These are phyloP conservation scores for Physcomitrellopsis africana DNA, from an alignment of 225 moss, liverwort and hornwort genomes.

Conservation along the genomic window DNA sequence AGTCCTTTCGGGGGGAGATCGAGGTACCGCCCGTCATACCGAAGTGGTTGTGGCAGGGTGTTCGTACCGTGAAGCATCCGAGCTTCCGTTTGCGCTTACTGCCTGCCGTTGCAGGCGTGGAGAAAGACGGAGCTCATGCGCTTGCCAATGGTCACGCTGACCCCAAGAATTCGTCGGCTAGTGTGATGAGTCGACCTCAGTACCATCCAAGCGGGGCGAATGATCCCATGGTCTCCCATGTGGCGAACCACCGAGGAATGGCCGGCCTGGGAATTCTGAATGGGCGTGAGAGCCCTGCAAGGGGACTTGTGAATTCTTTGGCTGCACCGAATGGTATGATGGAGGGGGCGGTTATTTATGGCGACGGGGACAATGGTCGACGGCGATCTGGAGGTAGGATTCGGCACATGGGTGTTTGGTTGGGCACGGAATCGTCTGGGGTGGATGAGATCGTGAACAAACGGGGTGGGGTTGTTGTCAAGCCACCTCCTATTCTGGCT, in stretches of 20 bases:
- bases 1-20: slow-evolving; percentile 88
- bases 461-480: slow-evolving; percentile 55
- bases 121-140: slow-evolving; percentile 37
- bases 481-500: slow-evolving; percentile 56
- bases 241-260: slow-evolving; percentile 38
- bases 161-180: slow-evolving; percentile 27
- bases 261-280: slow-evolving; percentile 41
- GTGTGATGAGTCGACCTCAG: slow-evolving; percentile 37
- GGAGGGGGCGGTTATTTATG: slow-evolving; percentile 75
- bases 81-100: slow-evolving; percentile 81
- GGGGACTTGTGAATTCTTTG: slow-evolving; percentile 26
- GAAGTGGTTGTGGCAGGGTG: slow-evolving; percentile 94
- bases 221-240: slow-evolving; percentile 36
- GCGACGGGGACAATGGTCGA: slow-evolving; percentile 50
- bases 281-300: slow-evolving; percentile 30
- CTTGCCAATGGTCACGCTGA: slow-evolving; percentile 12
- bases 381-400: slow-evolving; percentile 47
- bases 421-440: slow-evolving; percentile 40
- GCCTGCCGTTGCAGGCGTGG: slow-evolving; percentile 51
- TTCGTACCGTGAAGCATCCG: slow-evolving; percentile 88
- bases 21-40: slow-evolving; percentile 83
- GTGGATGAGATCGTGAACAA: slow-evolving; percentile 60
- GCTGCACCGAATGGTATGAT: slow-evolving; percentile 33
- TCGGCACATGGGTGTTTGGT: slow-evolving; percentile 48
- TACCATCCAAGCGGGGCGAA: slow-evolving; percentile 47